A percentile compares a stretch with the other conserved stretches of the same genome.
phyloP scores from a whole-genome alignment of 768 basidiomycete species.

The Lactarius hengduanensis region DNA sequence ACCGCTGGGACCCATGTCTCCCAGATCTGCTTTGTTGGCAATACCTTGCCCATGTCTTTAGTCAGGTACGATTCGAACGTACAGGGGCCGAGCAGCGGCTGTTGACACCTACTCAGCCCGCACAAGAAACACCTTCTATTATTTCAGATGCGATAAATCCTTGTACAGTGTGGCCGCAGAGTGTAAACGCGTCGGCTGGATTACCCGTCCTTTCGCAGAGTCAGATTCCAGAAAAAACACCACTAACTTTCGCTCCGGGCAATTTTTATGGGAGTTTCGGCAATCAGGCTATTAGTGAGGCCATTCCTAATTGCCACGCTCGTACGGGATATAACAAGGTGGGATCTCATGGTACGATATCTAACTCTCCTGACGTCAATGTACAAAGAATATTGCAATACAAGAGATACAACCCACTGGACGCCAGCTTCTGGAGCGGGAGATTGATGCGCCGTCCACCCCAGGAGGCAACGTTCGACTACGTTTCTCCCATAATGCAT shows the following conservation, averaged over 20 bases:
- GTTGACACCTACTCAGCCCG: no score
- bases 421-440: no score
- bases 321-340: background rate
- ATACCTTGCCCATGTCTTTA: background rate
- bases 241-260: background rate
- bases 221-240: background rate
- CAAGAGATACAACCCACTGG: no score
- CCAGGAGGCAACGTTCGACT: background rate
- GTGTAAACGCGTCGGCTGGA: background rate
- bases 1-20: background rate
- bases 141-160: background rate
- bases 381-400: no score
- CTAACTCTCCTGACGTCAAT: conserved; percentile 38
- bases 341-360: no score
- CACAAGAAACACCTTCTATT: background rate
- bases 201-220: background rate
- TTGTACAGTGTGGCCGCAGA: background rate
- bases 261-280: background rate
- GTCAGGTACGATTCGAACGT: background rate
- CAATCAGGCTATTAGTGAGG: background rate
- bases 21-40: background rate
- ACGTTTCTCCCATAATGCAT: background rate
- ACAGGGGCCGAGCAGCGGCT: background rate
- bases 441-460: no score
- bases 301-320: background rate